Percentiles rank a stretch among this genome's conserved stretches.
Conservation (phyloP, 768 basidiomycete species). For the Boletus sensibilis region DNA sequence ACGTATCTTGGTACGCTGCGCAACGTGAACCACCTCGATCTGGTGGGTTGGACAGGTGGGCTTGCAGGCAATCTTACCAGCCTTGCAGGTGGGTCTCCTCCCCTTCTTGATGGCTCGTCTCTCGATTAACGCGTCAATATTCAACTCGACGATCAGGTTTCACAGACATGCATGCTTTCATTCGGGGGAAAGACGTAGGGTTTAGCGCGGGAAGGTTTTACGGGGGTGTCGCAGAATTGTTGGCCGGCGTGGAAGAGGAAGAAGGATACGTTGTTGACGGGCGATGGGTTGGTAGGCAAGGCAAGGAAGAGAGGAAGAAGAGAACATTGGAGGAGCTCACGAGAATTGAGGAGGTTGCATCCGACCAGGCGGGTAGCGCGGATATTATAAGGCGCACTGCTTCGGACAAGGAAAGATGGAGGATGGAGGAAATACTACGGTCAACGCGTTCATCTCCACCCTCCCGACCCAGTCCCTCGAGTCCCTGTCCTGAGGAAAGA, state of each 20-base stretch:
- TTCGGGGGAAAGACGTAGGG: slow-evolving; percentile 84
- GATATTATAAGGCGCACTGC: slow-evolving; percentile 10
- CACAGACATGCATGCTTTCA: slow-evolving; percentile 89
- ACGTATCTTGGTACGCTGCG: slow-evolving; percentile 92
- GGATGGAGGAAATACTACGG: slow-evolving; percentile 27
- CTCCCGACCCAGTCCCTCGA: slow-evolving; percentile 1
- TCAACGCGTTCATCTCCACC: slow-evolving; percentile 6
- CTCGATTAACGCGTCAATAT: not conserved
- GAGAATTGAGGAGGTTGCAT: not conserved
- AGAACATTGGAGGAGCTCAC: not conserved
- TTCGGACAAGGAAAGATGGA: slow-evolving; percentile 27
- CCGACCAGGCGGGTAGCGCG: not conserved
- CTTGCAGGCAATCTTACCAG: slow-evolving; percentile 27
- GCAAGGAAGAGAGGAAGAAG: slow-evolving; percentile 17
- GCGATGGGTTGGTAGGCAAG: slow-evolving; percentile 21
- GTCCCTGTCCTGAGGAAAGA: not conserved
- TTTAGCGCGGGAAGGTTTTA: slow-evolving; percentile 94
- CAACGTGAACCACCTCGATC: slow-evolving; percentile 88
- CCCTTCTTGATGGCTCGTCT: not conserved
- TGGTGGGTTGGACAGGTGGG: slow-evolving; percentile 81
- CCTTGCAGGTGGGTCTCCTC: slow-evolving; percentile 16
- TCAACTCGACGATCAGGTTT: slow-evolving; percentile 11
- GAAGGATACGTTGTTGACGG: slow-evolving; percentile 32
- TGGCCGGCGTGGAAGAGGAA: slow-evolving; percentile 75
- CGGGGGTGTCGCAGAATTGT: slow-evolving; percentile 73